A percentile compares a stretch with the other conserved stretches of the same genome.
Conservation (phyloP, 2,329 filamentous ascomycete genomes). For the Pestalotiopsis sp. region DNA sequence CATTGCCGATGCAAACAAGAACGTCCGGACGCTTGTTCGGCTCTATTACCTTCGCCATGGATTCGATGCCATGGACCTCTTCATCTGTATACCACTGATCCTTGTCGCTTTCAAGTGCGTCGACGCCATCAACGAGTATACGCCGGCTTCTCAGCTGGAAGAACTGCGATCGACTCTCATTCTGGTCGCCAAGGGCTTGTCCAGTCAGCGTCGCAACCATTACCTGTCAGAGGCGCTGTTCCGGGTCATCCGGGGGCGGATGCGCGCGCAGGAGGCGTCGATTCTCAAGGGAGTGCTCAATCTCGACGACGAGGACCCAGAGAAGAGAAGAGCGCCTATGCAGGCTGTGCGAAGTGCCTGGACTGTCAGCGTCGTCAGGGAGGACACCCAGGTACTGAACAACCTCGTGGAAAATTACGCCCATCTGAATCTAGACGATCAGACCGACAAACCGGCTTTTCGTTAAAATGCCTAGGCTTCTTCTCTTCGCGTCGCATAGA, state of each 20-base stretch:
- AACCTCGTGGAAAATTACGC: conserved; percentile 13
- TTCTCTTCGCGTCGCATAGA: not conserved
- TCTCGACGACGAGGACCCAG: not conserved
- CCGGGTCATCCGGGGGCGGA: conserved; percentile 34
- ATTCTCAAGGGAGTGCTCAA: conserved; percentile 1
- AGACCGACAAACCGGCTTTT: not conserved
- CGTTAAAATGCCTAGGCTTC: not conserved
- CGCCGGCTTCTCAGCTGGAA: conserved; percentile 20
- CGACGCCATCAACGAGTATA: conserved; percentile 24
- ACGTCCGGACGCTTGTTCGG: conserved; percentile 34
- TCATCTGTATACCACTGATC: conserved; percentile 36
- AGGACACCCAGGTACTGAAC: not conserved
- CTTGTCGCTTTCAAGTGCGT: conserved; percentile 29
- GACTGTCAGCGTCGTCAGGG: conserved; percentile 3
- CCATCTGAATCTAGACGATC: conserved; percentile 3
- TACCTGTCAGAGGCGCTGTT: conserved; percentile 36
- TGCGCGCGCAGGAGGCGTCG: conserved; percentile 21
- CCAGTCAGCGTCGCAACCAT: conserved; percentile 35
- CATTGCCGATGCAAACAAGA: conserved; percentile 26
- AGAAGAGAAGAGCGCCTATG: not conserved
- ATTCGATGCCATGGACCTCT: conserved; percentile 29
- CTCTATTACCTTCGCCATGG: conserved; percentile 38
- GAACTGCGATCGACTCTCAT: conserved; percentile 35
- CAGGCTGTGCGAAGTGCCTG: conserved; percentile 11
- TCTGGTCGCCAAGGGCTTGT: conserved; percentile 35